Evolutionary conservation across 2,329 filamentous ascomycete genomes (phyloP), one percentile per base, ranked within the genome.

Genomic region (Scolecobasidium constrictum): DNA sequence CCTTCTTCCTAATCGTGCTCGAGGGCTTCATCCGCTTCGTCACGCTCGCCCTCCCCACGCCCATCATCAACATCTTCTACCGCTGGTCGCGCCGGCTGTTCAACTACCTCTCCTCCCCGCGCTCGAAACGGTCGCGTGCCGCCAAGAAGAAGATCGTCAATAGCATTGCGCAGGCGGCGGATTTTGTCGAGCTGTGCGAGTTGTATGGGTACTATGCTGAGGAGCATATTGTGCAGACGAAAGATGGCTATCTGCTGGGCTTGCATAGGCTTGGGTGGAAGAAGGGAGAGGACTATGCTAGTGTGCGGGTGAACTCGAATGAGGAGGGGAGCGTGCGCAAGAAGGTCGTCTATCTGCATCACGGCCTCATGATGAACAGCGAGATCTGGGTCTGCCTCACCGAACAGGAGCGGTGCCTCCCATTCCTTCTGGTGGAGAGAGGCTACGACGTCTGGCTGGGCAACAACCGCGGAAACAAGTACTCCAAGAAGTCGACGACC

Each of bases 401-500:
- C 0, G 85, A 95, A 51, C 79, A 81, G 52, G 75, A 93, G 60
- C 76, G 88, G 52, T 90, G 83, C 51, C 68, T 98, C 31, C 86
- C 92, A 0, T 96, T 98, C 58, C 75, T 83, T 51, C 69, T 98
- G 35, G 86, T 94, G 0, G 86, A 95, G 55, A 75, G 77, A 54
- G 92, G 92, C 3, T 98, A 93, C 54, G 92, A 98, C 67, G 90
- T 96, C 50, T 98, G 92, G 86, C 72, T 98, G 48, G 92, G 92
- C 40, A 98, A 98, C 62, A 98, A 98, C 56, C 81, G 92, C 26
- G 92, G 92, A 39, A 98, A 98, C 72, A 98, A 98, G 60, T 98
- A 98, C 65, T 94, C 87, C 36, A 98, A 96, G 63, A 98, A 98
- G 65, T 88, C 81, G 2, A 77, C 88, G 40, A 73, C 81, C 46